Percentiles rank a stretch among this genome's conserved stretches.
Conservation (phyloP, 805 yeast genomes). For the Pichia deserticola region DNA sequence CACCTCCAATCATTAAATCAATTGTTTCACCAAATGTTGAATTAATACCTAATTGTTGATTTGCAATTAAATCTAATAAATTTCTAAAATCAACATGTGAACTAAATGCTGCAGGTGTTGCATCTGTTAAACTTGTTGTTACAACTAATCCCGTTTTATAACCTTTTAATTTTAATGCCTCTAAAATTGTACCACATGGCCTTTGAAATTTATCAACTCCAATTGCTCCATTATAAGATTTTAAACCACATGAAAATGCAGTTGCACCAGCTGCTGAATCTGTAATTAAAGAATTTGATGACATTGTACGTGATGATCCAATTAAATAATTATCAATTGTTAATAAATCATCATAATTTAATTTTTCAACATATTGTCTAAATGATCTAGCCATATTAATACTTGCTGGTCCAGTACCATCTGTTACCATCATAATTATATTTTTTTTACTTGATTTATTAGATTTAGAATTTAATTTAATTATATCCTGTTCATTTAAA, state of each 20-base stretch:
- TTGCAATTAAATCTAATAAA: conserved; percentile 81
- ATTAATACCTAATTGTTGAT: conserved; percentile 77
- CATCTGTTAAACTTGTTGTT: conserved; percentile 88
- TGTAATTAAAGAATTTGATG: conserved; percentile 69
- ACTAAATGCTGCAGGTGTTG: conserved; percentile 89
- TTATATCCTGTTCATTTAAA: not conserved
- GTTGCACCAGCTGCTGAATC: conserved; percentile 98
- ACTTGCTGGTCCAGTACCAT: conserved; percentile 94
- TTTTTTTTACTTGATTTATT: conserved; percentile 44
- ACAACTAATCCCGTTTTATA: conserved; percentile 85
- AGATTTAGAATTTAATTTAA: not conserved
- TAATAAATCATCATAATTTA: conserved; percentile 43
- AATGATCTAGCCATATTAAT: conserved; percentile 72
- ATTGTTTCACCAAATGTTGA: conserved; percentile 65
- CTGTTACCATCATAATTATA: conserved; percentile 82
- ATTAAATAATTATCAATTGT: conserved; percentile 61
- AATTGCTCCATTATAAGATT: conserved; percentile 85
- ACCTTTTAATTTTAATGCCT: conserved; percentile 77
- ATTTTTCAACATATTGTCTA: conserved; percentile 50
- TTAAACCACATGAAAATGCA: conserved; percentile 79
- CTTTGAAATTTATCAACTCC: conserved; percentile 61
- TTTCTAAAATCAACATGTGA: conserved; percentile 69
- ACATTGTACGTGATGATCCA: conserved; percentile 81
- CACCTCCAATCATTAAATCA: conserved; percentile 87
- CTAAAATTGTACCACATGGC: conserved; percentile 88